These are phyloP conservation scores for Taphrina wiesneri DNA, from an alignment of 1,139 yeast genomes.

Conservation along the genomic window DNA sequence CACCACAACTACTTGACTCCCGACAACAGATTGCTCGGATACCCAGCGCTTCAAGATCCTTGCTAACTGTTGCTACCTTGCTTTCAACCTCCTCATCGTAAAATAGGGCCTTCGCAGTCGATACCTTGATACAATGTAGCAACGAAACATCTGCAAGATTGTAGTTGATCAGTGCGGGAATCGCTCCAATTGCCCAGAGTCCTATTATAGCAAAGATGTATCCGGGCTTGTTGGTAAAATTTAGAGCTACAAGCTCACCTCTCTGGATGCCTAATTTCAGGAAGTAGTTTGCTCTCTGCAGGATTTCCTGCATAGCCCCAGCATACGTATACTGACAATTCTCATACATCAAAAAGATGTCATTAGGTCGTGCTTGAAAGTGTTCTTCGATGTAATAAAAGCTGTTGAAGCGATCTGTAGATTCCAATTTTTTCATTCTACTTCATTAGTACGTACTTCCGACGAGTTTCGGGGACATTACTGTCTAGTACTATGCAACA, in stretches of 20 bases:
- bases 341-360: conserved; percentile 13
- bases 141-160: conserved; percentile 73
- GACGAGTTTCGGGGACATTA: not conserved
- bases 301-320: not conserved
- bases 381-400: conserved; percentile 15
- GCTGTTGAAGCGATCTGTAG: not conserved
- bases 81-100: conserved; percentile 70
- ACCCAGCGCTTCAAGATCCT: conserved; percentile 47
- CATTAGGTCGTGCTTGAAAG: conserved; percentile 2
- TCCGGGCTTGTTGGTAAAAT: conserved; percentile 26
- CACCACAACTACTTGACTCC: not conserved
- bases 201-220: conserved; percentile 17
- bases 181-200: conserved; percentile 23
- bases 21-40: conserved; percentile 6
- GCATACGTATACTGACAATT: conserved; percentile 15
- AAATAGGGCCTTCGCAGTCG: conserved; percentile 64
- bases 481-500: conserved; percentile 3
- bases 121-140: conserved; percentile 75
- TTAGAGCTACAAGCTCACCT: conserved; percentile 15
- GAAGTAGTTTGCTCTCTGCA: conserved; percentile 15
- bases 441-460: not conserved
- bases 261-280: conserved; percentile 1
- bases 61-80: conserved; percentile 57
- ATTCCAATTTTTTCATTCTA: not conserved
- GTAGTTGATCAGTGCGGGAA: conserved; percentile 42